A percentile compares a stretch with the other conserved stretches of the same genome.
Evolutionary conservation across 2,329 filamentous ascomycete genomes (phyloP).

Genomic region (Verticillium alfalfae): DNA sequence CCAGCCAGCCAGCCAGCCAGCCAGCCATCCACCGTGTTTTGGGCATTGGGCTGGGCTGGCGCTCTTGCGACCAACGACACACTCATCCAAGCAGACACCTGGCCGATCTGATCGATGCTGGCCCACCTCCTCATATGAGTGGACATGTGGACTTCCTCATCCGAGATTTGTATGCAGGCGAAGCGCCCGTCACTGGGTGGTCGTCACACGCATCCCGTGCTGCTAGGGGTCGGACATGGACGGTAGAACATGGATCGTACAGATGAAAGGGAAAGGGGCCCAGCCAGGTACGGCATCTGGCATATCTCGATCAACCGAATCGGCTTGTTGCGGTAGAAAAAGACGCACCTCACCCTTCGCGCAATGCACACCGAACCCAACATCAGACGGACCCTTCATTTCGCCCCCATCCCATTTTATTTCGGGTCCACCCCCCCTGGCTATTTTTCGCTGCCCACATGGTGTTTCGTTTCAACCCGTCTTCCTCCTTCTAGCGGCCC

Average conservation of each 20-base stretch:
- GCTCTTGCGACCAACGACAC: no score
- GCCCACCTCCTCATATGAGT: not conserved
- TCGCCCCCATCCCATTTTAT: not conserved
- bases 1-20: not conserved
- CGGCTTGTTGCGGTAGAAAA: not conserved
- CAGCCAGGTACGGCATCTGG: not conserved
- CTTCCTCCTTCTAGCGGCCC: not conserved
- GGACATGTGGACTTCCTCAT: not conserved
- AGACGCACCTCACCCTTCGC: not conserved
- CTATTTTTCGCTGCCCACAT: not conserved
- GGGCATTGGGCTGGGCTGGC: no score
- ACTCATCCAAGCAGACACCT: not conserved
- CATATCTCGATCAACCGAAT: not conserved
- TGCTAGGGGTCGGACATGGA: not conserved
- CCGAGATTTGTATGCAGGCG: not conserved
- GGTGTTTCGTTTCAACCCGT: not conserved
- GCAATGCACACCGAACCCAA: not conserved
- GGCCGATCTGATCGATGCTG: not conserved
- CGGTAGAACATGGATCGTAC: not conserved
- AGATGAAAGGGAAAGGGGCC: not conserved
- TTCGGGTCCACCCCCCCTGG: not conserved
- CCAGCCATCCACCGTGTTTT: not conserved
- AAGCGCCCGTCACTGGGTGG: not conserved
- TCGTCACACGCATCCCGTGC: not conserved
- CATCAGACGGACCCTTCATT: not conserved